Base-by-base conservation (phyloP, 176 grass and related monocot genomes). In the Echinochloa phyllopogon region DNA sequence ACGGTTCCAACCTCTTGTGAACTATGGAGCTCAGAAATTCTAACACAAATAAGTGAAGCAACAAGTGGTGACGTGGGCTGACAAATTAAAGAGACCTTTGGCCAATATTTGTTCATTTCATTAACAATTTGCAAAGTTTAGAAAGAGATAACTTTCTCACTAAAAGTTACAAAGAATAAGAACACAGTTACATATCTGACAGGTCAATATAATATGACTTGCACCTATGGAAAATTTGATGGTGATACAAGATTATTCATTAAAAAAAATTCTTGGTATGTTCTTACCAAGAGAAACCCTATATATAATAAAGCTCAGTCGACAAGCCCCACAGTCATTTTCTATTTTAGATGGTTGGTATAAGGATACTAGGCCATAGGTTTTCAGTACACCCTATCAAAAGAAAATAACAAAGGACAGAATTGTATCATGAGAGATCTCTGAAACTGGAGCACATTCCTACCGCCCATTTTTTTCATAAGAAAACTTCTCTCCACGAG, bases 221-320 rank as follows among this genome's bases (percentile, higher is more conserved):
- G 74, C 81, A 65, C 29, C 77, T 81, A 81, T 61, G 71, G 23
- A 65, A 88, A 88, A 85, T 85, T 58, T 88, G 72, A 41, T 63
- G 18, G 65, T 88, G 47, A 71, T 73, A 88, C 72, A 92, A 68
- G 41, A 85, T 88, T 88, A 92, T 92, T 88, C 65, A 25, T 85
- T 82, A 77, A 56, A 91, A 67, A 91, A 81, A 88, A 82, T 14
- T 56, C 73, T 77, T 74, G 80, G 73, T 88, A 68, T 74, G 65
- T 66, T 82, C 79, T 77, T 69, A 78, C 82, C 86, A 91, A 88
- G 78, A 88, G n/a, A 71, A 81, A 77, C 38, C 77, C 78, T 77
- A 92, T 77, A 65, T 70, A 69, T 77, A 66, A 77, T 72, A 56
- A 64, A 82, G 24, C 41, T 74, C 18, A 36, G 57, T 59, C 10